phyloP scores from a whole-genome alignment of 2,329 filamentous ascomycete genomes.

The Penicillium nordicum region DNA sequence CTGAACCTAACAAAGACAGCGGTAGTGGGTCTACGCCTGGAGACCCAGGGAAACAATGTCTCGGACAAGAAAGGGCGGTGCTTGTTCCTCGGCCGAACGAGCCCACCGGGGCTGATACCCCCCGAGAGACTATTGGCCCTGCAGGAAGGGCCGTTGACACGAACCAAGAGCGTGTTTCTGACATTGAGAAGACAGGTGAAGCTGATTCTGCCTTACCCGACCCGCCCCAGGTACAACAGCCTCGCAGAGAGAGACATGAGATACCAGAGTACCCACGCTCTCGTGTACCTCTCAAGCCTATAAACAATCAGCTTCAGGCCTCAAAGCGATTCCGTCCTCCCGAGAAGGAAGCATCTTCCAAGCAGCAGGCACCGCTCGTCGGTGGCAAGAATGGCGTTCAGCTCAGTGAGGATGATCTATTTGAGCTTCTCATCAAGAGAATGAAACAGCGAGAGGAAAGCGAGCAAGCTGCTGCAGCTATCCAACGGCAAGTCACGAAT shows the following conservation, averaged over 20 bases:
- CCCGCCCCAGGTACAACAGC: not conserved
- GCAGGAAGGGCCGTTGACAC: not conserved
- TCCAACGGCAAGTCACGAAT: conserved; percentile 28
- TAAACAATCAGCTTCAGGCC: conserved; percentile 8
- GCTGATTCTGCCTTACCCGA: not conserved
- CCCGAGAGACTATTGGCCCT: not conserved
- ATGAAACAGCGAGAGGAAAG: conserved; percentile 36
- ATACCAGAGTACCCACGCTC: not conserved
- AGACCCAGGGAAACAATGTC: not conserved
- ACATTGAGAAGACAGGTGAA: not conserved
- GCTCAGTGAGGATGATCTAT: conserved; percentile 36
- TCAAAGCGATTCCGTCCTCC: conserved; percentile 14
- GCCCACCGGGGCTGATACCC: not conserved
- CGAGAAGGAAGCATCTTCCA: not conserved
- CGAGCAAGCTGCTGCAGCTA: conserved; percentile 20
- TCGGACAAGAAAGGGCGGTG: not conserved
- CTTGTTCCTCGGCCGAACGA: not conserved
- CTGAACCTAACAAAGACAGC: not conserved
- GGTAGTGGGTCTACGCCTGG: not conserved
- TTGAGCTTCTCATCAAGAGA: conserved; percentile 34
- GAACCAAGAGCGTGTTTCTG: not conserved
- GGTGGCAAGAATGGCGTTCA: not conserved
- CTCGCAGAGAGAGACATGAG: not conserved
- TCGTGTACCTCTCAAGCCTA: not conserved
- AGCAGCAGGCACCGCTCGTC: not conserved